Evolutionary conservation across 805 yeast genomes (phyloP), one percentile per base, ranked within the genome.

Genomic region (Metschnikowia picachoensis): DNA sequence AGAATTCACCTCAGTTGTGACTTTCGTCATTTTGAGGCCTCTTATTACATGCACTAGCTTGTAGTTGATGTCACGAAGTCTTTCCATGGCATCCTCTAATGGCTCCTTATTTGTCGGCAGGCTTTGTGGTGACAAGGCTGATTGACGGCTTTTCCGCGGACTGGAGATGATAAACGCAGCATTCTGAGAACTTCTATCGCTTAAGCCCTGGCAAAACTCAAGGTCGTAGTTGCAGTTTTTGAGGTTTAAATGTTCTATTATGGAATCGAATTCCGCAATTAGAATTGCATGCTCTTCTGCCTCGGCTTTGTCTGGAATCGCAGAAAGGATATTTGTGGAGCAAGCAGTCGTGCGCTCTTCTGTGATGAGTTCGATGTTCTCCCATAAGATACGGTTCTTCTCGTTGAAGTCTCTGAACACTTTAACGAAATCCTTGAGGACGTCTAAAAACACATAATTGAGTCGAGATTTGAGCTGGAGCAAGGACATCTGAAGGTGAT

Each of bases 61-160:
- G 53, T 70, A 67, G 48, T 72, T 72, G 17, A 68, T 42, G 16
- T 70, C 73, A 30, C 72, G 55, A 10, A 71, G 58, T 7, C 57
- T 46, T 31, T 54, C 48, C 61, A 68, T 20, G 16, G 52, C 48
- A 31, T 57, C 12, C 1, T 30, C n/a, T 30, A 7, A 12, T 12
- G n/a, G 15, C n/a, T 38, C 37, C 31, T 27, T 4, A 6, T 16
- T 38, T 28, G 11, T 20, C 32, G 8, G 40, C 9, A 10, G 35
- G 12, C 8, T n/a, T n/a, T 11, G 29, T n/a, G 28, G 35, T 6
- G 12, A 35, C 10, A 35, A 20, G 8, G 29, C 11, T 10, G 41
- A 36, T 15, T 35, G 45, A 10, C 45, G 37, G 11, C 29, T 39
- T 37, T 52, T 56, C 7, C 55, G 44, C 2, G 59, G 59, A 41